These are phyloP conservation scores for Clarireedia paspali DNA, from an alignment of 2,329 filamentous ascomycete genomes.

Conservation along the genomic window DNA sequence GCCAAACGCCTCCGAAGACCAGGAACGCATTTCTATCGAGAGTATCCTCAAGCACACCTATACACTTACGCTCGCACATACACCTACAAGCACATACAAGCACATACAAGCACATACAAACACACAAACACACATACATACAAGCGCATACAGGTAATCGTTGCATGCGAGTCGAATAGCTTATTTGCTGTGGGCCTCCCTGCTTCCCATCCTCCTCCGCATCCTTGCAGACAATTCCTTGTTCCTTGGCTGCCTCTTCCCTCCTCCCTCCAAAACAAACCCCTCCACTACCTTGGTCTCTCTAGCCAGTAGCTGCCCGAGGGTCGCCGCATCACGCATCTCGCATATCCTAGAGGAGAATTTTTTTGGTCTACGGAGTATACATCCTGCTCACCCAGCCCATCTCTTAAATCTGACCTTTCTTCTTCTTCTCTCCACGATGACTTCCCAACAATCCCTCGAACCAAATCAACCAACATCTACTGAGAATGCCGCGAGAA, in stretches of 20 bases:
- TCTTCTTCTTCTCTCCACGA: constrained; percentile 26
- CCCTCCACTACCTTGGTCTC: not conserved
- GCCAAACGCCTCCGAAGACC: not conserved
- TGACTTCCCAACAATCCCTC: constrained; percentile 20
- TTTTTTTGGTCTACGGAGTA: constrained; percentile 4
- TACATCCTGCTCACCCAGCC: not conserved
- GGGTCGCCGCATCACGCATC: constrained; percentile 8
- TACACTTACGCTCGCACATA: not conserved
- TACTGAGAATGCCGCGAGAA: constrained; percentile 27
- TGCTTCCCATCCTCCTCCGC: not conserved
- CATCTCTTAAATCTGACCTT: constrained; percentile 9
- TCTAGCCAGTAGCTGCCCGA: constrained; percentile 8
- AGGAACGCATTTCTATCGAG: no score
- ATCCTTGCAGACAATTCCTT: not conserved
- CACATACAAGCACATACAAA: not conserved
- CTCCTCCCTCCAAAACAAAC: not conserved
- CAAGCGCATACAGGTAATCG: not conserved
- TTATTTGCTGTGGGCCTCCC: no score
- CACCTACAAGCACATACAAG: not conserved
- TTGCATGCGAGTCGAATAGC: no score
- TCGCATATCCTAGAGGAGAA: not conserved
- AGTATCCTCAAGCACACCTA: not conserved
- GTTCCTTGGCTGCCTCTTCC: not conserved
- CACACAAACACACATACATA: not conserved
- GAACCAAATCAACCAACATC: constrained; percentile 13